Percentiles rank a stretch among this genome's conserved stretches.
Conservation (phyloP, 805 yeast species). For the Wickerhamomyces queroliae region DNA sequence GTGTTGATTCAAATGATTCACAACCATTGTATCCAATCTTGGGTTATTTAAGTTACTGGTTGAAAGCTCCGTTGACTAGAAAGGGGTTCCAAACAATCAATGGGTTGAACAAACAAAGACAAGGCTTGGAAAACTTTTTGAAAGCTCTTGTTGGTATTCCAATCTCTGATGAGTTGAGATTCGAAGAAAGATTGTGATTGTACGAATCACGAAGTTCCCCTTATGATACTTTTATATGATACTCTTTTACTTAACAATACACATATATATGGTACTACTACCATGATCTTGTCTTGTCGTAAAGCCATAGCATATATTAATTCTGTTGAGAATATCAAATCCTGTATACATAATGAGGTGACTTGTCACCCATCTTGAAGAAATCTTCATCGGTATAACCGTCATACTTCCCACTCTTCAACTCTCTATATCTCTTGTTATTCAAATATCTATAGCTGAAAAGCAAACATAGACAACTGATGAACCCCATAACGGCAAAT, state of each 20-base stretch:
- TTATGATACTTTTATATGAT: no score
- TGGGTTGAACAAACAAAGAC: slow-evolving; percentile 92
- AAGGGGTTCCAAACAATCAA: slow-evolving; percentile 87
- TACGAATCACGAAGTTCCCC: no score
- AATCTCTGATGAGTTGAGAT: slow-evolving; percentile 84
- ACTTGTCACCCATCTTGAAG: slow-evolving; percentile 35
- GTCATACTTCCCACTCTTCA: slow-evolving; percentile 27
- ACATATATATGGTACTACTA: no score
- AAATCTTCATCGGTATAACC: slow-evolving; percentile 23
- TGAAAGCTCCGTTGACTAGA: slow-evolving; percentile 92
- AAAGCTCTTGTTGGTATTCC: slow-evolving; percentile 89
- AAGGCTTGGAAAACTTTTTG: slow-evolving; percentile 85
- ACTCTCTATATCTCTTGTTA: slow-evolving; percentile 19
- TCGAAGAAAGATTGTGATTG: slow-evolving; percentile 72
- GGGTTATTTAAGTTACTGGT: slow-evolving; percentile 88
- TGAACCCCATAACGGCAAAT: slow-evolving; percentile 27
- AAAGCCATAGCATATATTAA: no score
- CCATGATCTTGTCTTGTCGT: no score
- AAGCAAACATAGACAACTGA: slow-evolving; percentile 14
- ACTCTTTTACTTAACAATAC: no score
- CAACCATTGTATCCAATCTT: slow-evolving; percentile 73
- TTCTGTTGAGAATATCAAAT: no score
- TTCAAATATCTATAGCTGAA: slow-evolving; percentile 21
- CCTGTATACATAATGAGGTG: slow-evolving; percentile 32
- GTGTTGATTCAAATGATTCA: slow-evolving; percentile 31